phyloP scores from a whole-genome alignment of 345 rosid species.

The Bretschneidera sinensis region DNA sequence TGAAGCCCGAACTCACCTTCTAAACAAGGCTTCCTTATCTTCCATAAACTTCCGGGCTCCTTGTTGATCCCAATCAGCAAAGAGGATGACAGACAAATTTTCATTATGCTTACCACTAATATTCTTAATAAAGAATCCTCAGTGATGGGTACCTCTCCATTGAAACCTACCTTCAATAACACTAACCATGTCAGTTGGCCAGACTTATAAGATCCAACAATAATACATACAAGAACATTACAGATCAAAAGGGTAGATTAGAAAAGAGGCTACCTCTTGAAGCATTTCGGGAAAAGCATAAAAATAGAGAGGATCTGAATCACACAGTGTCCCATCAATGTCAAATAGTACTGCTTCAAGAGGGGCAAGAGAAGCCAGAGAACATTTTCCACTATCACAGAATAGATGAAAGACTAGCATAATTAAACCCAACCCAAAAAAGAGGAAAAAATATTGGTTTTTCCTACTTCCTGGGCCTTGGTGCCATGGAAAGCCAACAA shows the following conservation, averaged over 20 bases:
- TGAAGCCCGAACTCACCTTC: too few species aligned
- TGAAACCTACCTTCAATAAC: conserved; percentile 28
- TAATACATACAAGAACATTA: too few species aligned
- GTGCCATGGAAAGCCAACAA: too few species aligned
- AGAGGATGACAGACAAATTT: conserved; percentile 6
- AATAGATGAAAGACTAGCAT: background rate
- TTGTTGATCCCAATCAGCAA: conserved; percentile 22
- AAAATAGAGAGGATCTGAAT: conserved; percentile 42
- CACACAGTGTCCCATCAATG: conserved; percentile 48
- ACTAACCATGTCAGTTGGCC: background rate
- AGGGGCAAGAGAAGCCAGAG: conserved; percentile 24
- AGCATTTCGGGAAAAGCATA: conserved; percentile 42
- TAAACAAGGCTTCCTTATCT: conserved; percentile 34
- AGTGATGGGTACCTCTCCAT: conserved; percentile 31
- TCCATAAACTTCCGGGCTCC: conserved; percentile 27
- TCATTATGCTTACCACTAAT: conserved; percentile 36
- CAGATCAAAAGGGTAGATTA: too few species aligned
- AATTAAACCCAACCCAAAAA: too few species aligned
- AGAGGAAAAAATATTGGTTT: background rate
- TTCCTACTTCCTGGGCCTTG: background rate
- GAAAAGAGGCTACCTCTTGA: conserved; percentile 38
- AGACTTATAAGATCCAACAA: background rate
- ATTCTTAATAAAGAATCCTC: conserved; percentile 35
- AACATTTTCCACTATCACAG: conserved; percentile 14
- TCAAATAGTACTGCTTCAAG: conserved; percentile 39